phyloP scores from a whole-genome alignment of 148 eudicot species.

The Silene uniflora region DNA sequence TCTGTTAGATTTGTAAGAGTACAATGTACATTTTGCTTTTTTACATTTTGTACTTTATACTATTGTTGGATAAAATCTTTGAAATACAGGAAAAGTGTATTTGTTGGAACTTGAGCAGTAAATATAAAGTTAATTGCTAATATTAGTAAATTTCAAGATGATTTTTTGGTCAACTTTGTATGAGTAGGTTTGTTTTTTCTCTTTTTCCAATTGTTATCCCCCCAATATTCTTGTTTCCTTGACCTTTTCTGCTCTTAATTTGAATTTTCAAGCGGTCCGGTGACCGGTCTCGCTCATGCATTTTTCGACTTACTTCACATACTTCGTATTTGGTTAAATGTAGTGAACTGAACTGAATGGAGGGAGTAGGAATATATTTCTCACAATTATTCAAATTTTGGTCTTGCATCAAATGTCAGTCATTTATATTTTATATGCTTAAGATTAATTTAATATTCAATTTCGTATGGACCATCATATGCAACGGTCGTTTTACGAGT shows the following conservation, averaged over 20 bases:
- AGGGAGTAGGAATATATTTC: too few relatives aligned
- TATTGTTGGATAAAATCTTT: not conserved
- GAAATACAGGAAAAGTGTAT: not conserved
- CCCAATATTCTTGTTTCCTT: slow-evolving; percentile 14
- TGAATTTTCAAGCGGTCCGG: not conserved
- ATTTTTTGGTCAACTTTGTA: slow-evolving; percentile 32
- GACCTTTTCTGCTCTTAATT: slow-evolving; percentile 11
- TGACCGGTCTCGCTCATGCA: too few relatives aligned
- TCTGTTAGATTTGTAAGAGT: slow-evolving; percentile 12
- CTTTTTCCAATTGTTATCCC: slow-evolving; percentile 13
- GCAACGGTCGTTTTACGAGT: too few relatives aligned
- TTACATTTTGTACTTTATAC: not conserved
- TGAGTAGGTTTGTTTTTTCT: slow-evolving; percentile 11
- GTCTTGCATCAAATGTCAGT: too few relatives aligned
- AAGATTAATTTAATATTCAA: too few relatives aligned
- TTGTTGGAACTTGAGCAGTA: slow-evolving; percentile 24
- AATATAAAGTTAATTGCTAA: not conserved
- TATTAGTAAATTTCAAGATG: slow-evolving; percentile 19
- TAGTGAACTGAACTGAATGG: too few relatives aligned
- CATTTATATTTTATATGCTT: too few relatives aligned
- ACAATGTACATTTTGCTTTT: slow-evolving; percentile 8
- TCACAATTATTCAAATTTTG: too few relatives aligned
- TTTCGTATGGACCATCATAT: too few relatives aligned
- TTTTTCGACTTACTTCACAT: too few relatives aligned
- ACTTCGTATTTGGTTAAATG: too few relatives aligned